Base-by-base conservation (phyloP, 1,139 yeast species). In the Fermentozyma sake region DNA sequence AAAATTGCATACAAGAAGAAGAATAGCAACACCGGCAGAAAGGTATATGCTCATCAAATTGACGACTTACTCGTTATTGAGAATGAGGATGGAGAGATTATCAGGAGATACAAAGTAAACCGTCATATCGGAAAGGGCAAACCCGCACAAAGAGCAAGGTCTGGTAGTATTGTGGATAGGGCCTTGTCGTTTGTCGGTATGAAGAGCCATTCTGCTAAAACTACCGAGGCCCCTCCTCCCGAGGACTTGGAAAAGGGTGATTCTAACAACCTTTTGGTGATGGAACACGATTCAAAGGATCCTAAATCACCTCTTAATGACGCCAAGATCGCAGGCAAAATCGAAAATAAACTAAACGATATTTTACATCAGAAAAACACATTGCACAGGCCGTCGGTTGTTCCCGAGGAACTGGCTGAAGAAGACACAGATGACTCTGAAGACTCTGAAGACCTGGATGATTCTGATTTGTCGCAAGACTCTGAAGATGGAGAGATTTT, bases 11-110 rank as follows among this genome's bases (percentile, higher is more conserved):
- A 31, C 33, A 55, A 49, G 33, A 54, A 44, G 22, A 62, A 55
- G 38, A 43, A 41, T 24, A 65, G 55, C 34, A 56, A 61, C 7
- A 44, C 42, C 14, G 60, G 50, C 26, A 50, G 58, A 15, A 62
- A 59, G 38, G 65, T 62, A 7, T 66, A 38, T 46, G 72, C 72
- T 6, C 69, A 66, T 45, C 70, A 64, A 48, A 50, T 66, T 27
- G 94, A 80, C 47, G 76, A 86, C 47, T 67, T 79, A 37, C 74
- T 91, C 32, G 69, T 87, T 35, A 80, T 91, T 38, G 98, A 91
- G 53, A 84, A 87, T 48, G 86, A 75, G 25, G 95, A 87, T 19
- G 98, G 98, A 40, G 97, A 91, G 43, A 76, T 91, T 33, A 65
- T 91, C 24, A 75, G 95, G 46, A 69, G 95, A 33, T 91, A 87